Evolutionary conservation across 768 basidiomycete genomes (phyloP), one percentile per base, ranked within the genome.

Genomic region (Crucibulum laeve): DNA sequence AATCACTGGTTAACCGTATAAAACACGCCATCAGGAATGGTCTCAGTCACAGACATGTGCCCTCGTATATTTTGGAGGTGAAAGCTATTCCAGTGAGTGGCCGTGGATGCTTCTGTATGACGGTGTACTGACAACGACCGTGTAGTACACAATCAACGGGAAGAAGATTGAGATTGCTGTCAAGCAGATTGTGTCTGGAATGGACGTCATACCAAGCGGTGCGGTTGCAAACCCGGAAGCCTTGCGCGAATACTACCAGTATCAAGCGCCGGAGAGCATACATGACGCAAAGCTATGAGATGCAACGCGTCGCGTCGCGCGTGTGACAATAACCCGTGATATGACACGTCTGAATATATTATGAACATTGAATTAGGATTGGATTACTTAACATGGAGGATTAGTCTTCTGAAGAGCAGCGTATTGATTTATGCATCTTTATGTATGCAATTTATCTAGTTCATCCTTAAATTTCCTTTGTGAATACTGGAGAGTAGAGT

Each of bases 161-260:
- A 87, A 87, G 70, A 87, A 86, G 56, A 84, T 87, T 35, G 86
- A 87, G 61, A 84, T 87, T 24, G 83, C 81, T 2, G 80, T 86
- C 40, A 87, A 87, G 59, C 82, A 86, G 53, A 83, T 87, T 44
- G 71, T 87, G 28, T 85, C 82, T 17, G 84, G 83, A 1, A 65
- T 68, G 13, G 68, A 76, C 43, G 48, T 84, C 30, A 70, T 76
- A 50, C 82, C 84, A 3, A 87, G 84, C 48, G 84, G 84, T 15
- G 86, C 84, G 2, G 82, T 87, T 15, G 80, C 82, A 5, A 87
- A 87, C 53, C 85, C 84, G 0, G 80, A 81, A 40, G 75, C 79
- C 1, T 66, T 86, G 37, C 58, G 80, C 43, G 58, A 78, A 13
- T 87, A 84, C 51, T 80, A 84, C 60, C 78, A 75, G 57, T 83